Evolutionary conservation across 2,329 filamentous ascomycete genomes (phyloP).

Genomic region (Paecilomyces niveus): DNA sequence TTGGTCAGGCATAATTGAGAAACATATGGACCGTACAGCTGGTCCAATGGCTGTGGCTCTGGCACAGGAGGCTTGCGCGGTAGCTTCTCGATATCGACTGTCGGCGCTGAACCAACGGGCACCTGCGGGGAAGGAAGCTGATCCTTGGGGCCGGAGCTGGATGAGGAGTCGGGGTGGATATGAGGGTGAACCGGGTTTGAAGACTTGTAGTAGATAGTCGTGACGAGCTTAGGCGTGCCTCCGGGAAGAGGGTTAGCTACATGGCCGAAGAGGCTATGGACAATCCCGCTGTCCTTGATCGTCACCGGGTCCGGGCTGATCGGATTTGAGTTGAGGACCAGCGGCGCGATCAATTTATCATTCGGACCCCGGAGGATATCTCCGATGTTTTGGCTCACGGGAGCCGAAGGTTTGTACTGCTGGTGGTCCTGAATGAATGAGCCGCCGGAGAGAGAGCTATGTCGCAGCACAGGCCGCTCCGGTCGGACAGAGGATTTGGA

Average conservation of each 20-base stretch:
- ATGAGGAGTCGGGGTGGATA: slow-evolving; percentile 42
- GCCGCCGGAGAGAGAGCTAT: slow-evolving; percentile 32
- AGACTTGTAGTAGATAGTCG: slow-evolving; percentile 44
- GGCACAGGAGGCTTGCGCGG: slow-evolving; percentile 49
- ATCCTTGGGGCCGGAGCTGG: slow-evolving; percentile 27
- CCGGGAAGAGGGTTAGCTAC: slow-evolving; percentile 31
- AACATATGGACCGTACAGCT: slow-evolving; percentile 48
- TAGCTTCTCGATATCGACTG: slow-evolving; percentile 45
- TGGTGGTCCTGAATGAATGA: slow-evolving; percentile 44
- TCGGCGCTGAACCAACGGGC: slow-evolving; percentile 42
- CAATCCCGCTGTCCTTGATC: slow-evolving; percentile 39
- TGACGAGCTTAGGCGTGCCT: slow-evolving; percentile 38
- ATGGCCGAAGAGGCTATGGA: slow-evolving; percentile 40
- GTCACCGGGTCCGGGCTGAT: slow-evolving; percentile 32
- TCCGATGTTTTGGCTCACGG: slow-evolving; percentile 27
- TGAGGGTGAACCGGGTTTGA: slow-evolving; percentile 36
- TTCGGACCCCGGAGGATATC: slow-evolving; percentile 26
- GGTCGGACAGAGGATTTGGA: slow-evolving; percentile 22
- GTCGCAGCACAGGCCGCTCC: slow-evolving; percentile 35
- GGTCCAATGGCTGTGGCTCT: slow-evolving; percentile 48
- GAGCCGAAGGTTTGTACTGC: slow-evolving; percentile 37
- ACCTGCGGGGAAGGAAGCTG: slow-evolving; percentile 34
- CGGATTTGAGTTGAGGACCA: slow-evolving; percentile 27
- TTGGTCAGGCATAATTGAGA: slow-evolving; percentile 50
- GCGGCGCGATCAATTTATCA: slow-evolving; percentile 17